Evolutionary conservation across 805 yeast species (phyloP).

Genomic region (Nematodospora valgi): DNA sequence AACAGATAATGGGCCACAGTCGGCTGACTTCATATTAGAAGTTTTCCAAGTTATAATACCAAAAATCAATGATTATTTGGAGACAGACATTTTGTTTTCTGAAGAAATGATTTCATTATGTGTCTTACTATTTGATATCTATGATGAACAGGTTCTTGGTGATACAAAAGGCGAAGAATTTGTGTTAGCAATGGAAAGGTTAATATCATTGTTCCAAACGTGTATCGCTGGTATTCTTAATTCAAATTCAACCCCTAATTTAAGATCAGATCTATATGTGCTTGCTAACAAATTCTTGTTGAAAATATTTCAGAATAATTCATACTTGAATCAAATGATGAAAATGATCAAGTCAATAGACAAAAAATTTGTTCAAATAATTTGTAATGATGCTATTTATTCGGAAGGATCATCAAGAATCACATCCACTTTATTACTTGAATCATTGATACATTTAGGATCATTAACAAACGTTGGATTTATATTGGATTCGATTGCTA

Average conservation of each 20-base stretch:
- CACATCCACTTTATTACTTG: conserved; percentile 72
- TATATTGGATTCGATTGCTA: conserved; percentile 57
- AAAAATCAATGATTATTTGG: conserved; percentile 70
- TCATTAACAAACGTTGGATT: conserved; percentile 51
- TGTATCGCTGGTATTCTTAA: conserved; percentile 71
- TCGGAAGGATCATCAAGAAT: conserved; percentile 77
- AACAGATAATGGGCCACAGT: conserved; percentile 46
- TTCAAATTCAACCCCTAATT: conserved; percentile 60
- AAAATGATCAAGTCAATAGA: conserved; percentile 61
- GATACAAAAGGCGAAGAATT: conserved; percentile 16
- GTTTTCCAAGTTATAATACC: conserved; percentile 75
- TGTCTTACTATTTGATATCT: conserved; percentile 64
- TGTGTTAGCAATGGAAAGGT: conserved; percentile 42
- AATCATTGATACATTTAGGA: conserved; percentile 57
- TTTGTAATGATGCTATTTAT: conserved; percentile 74
- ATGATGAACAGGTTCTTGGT: conserved; percentile 33
- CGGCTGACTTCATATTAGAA: conserved; percentile 67
- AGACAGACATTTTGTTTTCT: conserved; percentile 60
- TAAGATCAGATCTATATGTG: conserved; percentile 79
- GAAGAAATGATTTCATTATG: conserved; percentile 75
- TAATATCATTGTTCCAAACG: conserved; percentile 68
- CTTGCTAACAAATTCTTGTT: conserved; percentile 64
- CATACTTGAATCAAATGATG: conserved; percentile 44
- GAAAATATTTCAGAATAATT: conserved; percentile 42
- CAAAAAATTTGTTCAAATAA: conserved; percentile 51